Evolutionary conservation across 73 alveolate species (phyloP).

Genomic region (Breviolum minutum): DNA sequence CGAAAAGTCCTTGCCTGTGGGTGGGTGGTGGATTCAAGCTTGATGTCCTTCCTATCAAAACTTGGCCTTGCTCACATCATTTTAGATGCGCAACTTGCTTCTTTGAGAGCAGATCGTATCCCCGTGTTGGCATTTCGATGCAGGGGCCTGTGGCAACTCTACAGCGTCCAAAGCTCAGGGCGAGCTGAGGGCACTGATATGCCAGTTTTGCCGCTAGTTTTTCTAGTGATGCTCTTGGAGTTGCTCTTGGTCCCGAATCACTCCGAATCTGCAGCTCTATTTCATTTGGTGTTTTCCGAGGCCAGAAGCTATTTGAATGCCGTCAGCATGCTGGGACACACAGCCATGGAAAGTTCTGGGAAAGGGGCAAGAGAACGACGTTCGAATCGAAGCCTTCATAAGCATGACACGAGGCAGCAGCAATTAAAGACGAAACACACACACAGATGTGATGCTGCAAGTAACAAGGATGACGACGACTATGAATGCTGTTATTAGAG

Average conservation of each 20-base stretch:
- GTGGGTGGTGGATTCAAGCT: background rate
- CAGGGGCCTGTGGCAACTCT: conserved; percentile 43
- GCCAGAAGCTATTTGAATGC: conserved; percentile 8
- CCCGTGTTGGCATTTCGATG: background rate
- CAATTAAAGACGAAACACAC: background rate
- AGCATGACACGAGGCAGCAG: background rate
- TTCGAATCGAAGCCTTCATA: background rate
- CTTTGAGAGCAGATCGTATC: too few relatives aligned
- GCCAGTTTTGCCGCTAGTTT: background rate
- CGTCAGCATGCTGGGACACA: conserved; percentile 10
- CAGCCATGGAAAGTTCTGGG: background rate
- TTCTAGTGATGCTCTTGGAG: background rate
- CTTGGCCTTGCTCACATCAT: too few relatives aligned
- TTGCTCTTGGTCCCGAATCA: background rate
- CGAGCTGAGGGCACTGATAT: background rate
- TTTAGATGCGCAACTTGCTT: too few relatives aligned
- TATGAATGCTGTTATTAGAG: too few relatives aligned
- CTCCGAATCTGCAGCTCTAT: background rate
- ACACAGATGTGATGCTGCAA: background rate
- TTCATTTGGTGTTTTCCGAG: background rate
- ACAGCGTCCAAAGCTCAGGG: background rate
- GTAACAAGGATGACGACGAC: background rate
- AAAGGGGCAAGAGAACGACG: background rate
- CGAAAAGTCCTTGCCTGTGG: too few relatives aligned
- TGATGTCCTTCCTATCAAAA: too few relatives aligned